Conservation (phyloP, 306 rosid species). For the Vicia faba region DNA sequence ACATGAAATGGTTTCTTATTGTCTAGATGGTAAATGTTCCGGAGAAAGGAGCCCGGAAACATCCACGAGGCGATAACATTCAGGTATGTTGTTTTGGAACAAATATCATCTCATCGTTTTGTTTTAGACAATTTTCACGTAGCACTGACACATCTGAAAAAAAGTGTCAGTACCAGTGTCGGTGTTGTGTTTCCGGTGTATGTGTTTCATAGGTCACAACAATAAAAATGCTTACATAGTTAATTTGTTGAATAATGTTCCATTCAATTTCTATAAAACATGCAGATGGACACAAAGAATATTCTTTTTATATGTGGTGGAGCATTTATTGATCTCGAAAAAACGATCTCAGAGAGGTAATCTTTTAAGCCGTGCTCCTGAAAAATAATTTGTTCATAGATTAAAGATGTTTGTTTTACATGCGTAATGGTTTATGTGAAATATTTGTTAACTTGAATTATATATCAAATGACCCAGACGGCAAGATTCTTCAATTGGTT, state of each 20-base stretch:
- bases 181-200: no score
- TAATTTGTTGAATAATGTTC: conserved; percentile 21
- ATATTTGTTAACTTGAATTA: not conserved
- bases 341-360: conserved; percentile 97
- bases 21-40: conserved; percentile 98
- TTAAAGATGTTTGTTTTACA: conserved; percentile 5
- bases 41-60: conserved; percentile 95
- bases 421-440: conserved; percentile 11
- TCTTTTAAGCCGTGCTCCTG: conserved; percentile 22
- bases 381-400: conserved; percentile 6
- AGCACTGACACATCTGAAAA: no score
- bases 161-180: no score
- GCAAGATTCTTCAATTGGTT: conserved; percentile 96
- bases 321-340: conserved; percentile 93
- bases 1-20: conserved; percentile 42
- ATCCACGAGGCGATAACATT: conserved; percentile 93
- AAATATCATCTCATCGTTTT: conserved; percentile 13
- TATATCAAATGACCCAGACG: conserved; percentile 64
- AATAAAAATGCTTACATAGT: not conserved
- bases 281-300: conserved; percentile 90
- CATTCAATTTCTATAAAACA: conserved; percentile 29
- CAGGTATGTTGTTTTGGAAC: conserved; percentile 61
- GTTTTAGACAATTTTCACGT: not conserved
- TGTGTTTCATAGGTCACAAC: no score
- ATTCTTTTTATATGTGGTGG: conserved; percentile 98